These are phyloP conservation scores for Alternaria panax DNA, from an alignment of 2,329 filamentous ascomycete species.

Conservation along the genomic window DNA sequence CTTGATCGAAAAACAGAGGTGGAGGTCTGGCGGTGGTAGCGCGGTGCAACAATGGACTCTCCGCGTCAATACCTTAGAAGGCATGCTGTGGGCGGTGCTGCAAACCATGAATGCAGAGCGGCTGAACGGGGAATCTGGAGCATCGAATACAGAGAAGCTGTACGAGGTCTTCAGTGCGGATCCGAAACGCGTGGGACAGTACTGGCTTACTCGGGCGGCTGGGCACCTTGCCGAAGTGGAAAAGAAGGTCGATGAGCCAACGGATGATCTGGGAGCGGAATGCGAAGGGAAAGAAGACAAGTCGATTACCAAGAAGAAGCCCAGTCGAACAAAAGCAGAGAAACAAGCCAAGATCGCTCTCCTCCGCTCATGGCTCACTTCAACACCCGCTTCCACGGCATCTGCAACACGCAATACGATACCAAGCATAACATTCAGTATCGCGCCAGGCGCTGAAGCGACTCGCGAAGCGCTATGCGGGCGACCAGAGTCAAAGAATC, in stretches of 20 bases:
- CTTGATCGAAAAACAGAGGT: slow-evolving; percentile 72
- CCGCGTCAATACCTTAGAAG: slow-evolving; percentile 81
- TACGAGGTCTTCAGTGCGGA: slow-evolving; percentile 39
- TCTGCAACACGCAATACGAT: slow-evolving; percentile 7
- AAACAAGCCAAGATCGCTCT: slow-evolving; percentile 71
- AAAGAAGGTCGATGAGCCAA: background rate
- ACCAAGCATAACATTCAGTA: slow-evolving; percentile 27
- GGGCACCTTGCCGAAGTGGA: slow-evolving; percentile 8
- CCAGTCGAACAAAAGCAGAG: slow-evolving; percentile 52
- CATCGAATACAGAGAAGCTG: slow-evolving; percentile 1
- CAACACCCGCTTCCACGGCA: slow-evolving; percentile 13
- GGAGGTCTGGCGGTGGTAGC: slow-evolving; percentile 68
- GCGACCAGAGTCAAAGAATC: slow-evolving; percentile 3
- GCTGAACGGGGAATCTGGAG: background rate
- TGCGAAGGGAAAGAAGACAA: slow-evolving; percentile 25
- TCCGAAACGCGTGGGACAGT: slow-evolving; percentile 49
- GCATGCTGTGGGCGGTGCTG: slow-evolving; percentile 76
- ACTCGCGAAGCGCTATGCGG: slow-evolving; percentile 20
- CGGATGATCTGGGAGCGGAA: background rate
- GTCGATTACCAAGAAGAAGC: slow-evolving; percentile 38
- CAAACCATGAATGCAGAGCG: slow-evolving; percentile 15
- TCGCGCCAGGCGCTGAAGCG: slow-evolving; percentile 12
- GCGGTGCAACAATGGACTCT: slow-evolving; percentile 83
- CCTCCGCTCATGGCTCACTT: slow-evolving; percentile 52
- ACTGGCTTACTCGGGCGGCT: slow-evolving; percentile 41